Evolutionary conservation across 306 rosid species (phyloP).

Genomic region (Chamaecrista fasciculata): DNA sequence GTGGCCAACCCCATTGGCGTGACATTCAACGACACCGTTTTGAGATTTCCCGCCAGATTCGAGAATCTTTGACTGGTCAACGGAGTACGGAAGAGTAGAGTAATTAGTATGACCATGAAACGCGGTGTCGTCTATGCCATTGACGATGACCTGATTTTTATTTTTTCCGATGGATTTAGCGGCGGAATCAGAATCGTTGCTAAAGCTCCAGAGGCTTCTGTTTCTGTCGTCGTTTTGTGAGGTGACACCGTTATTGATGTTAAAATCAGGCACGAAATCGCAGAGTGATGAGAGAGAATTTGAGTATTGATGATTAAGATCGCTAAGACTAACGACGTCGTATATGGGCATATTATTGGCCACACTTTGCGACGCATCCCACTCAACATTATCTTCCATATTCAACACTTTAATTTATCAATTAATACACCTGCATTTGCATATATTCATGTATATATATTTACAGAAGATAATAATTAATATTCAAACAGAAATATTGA

Average conservation of each 20-base stretch:
- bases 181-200: background rate
- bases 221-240: background rate
- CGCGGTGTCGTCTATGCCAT: no score
- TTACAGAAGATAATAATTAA: no score
- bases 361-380: conserved; percentile 47
- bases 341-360: conserved; percentile 34
- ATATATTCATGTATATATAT: background rate
- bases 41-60: background rate
- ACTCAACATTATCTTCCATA: conserved; percentile 62
- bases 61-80: no score
- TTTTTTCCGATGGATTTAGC: no score
- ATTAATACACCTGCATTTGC: no score
- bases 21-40: conserved; percentile 28
- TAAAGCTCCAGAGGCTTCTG: conserved; percentile 48
- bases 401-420: no score
- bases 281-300: conserved; percentile 18
- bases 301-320: no score
- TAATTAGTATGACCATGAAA: no score
- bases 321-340: no score
- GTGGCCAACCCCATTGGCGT: conserved; percentile 34
- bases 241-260: conserved; percentile 23
- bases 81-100: no score
- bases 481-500: no score
- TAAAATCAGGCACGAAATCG: conserved; percentile 23
- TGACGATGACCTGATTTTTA: no score